Evolutionary conservation across 1,284 basidiomycete genomes (phyloP).

Genomic region (Ustilago xerochloae): DNA sequence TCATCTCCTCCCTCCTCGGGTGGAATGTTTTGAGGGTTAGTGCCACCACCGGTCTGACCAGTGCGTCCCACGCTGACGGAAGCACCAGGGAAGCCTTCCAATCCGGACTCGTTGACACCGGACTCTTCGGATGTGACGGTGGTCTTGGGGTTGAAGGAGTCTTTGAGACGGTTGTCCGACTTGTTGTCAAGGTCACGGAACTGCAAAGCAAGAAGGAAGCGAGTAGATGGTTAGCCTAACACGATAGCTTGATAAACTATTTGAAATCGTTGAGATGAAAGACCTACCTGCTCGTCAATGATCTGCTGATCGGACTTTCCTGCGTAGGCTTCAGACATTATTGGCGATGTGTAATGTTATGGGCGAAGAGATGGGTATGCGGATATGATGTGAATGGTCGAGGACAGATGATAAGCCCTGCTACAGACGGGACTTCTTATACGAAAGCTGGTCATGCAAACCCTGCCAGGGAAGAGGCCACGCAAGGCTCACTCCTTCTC

Average conservation of each 20-base stretch:
- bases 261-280: background rate
- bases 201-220: conserved; percentile 5
- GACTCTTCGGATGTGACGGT: conserved; percentile 54
- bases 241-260: background rate
- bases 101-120: conserved; percentile 56
- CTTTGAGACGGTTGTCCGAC: conserved; percentile 44
- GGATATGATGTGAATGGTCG: background rate
- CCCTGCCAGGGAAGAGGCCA: background rate
- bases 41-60: conserved; percentile 57
- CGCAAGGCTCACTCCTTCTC: background rate
- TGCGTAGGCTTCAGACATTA: conserved; percentile 60
- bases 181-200: conserved; percentile 44
- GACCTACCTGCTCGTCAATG: conserved; percentile 54
- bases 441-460: background rate
- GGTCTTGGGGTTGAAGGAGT: conserved; percentile 50
- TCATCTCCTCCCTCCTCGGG: conserved; percentile 57
- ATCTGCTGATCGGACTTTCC: conserved; percentile 60
- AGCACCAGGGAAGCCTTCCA: conserved; percentile 51
- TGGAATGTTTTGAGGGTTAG: conserved; percentile 56
- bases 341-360: background rate
- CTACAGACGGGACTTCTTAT: background rate
- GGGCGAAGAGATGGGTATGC: background rate
- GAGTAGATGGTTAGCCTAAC: background rate
- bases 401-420: background rate
- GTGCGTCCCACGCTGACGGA: conserved; percentile 48